These are phyloP conservation scores for Multifurca ochricompacta DNA, from an alignment of 768 basidiomycete species.

Conservation along the genomic window DNA sequence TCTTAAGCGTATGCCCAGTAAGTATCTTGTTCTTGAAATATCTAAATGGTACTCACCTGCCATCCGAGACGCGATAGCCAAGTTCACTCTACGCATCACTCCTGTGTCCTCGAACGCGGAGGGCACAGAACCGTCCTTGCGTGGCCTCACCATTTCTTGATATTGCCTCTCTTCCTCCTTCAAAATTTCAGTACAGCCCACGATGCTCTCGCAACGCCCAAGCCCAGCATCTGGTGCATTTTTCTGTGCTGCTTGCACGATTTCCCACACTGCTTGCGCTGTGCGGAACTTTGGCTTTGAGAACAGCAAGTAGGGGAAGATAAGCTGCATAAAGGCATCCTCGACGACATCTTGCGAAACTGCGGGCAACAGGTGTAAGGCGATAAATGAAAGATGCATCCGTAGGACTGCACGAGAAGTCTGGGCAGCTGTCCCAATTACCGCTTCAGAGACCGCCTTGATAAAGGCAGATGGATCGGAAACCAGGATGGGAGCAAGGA, in stretches of 20 bases:
- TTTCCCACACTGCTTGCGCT: conserved; percentile 62
- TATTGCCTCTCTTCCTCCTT: conserved; percentile 28
- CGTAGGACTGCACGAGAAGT: conserved; percentile 47
- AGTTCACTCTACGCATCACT: conserved; percentile 45
- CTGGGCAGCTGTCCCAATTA: conserved; percentile 25
- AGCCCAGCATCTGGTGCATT: conserved; percentile 15
- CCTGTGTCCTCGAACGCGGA: conserved; percentile 28
- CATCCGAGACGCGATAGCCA: conserved; percentile 48
- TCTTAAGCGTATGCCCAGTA: conserved; percentile 33
- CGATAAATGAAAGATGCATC: conserved; percentile 51
- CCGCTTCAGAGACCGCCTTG: conserved; percentile 32
- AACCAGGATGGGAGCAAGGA: conserved; percentile 39
- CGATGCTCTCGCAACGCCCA: conserved; percentile 39
- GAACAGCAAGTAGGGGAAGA: conserved; percentile 71
- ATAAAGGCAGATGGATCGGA: conserved; percentile 40
- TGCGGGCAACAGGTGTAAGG: conserved; percentile 33
- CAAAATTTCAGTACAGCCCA: conserved; percentile 46
- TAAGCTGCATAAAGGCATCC: conserved; percentile 38
- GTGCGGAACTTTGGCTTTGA: conserved; percentile 66
- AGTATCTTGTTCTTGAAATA: neutral
- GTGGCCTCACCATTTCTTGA: conserved; percentile 27
- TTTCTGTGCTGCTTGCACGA: conserved; percentile 37
- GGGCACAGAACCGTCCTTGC: conserved; percentile 17
- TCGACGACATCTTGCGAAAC: conserved; percentile 23
- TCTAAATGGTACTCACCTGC: conserved; percentile 42